Base-by-base conservation (phyloP, 129 eudicot species). In the Erigeron canadensis region DNA sequence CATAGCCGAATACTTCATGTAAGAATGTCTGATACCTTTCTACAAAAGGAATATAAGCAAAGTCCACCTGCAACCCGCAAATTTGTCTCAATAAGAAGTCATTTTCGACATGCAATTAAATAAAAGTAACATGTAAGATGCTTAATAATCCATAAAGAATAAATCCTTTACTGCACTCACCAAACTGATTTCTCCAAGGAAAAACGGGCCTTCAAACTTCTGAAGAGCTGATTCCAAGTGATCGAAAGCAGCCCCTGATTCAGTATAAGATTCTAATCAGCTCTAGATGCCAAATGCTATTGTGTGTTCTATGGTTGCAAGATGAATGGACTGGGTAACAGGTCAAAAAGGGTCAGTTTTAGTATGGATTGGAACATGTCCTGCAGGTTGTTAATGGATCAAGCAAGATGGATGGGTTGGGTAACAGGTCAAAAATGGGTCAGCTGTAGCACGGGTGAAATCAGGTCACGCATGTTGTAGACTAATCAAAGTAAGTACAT, bases 131-230 rank as follows among this genome's bases (percentile, higher is more conserved):
- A 11, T 1, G 19, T 2, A 28, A 2, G 47, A 43, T 16, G 34
- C 15, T 11, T 75, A 59, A 55, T 44, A 16, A 13, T 3, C 1
- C 16, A 11, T 48, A 48, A 5, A 13, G 55, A 4, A 3, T 11
- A 48, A 28, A 28, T 28, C 34, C 34, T 28, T 28, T 28, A 59
- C 8, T 18, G 41, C 12, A 73, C 85, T 76, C 70, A 84, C 96
- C 82, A 66, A 72, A 57, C 95, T 87, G 69, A 87, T 10, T 64
- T 86, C 84, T 71, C 96, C 95, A n/a, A 90, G 95, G 73, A 90
- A 87, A 82, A 87, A 90, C 8, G 91, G 89, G 46, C 95, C 96
- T 47, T 74, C 84, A 66, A 85, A 90, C 69, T 90, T 90, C 22
- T 81, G 67, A 60, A 90, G 87, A 74, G 95, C 88, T 45, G 82